Percentiles rank a stretch among this genome's conserved stretches.
Conservation (phyloP, 768 basidiomycete species). For the Macrolepiota fuliginosa region DNA sequence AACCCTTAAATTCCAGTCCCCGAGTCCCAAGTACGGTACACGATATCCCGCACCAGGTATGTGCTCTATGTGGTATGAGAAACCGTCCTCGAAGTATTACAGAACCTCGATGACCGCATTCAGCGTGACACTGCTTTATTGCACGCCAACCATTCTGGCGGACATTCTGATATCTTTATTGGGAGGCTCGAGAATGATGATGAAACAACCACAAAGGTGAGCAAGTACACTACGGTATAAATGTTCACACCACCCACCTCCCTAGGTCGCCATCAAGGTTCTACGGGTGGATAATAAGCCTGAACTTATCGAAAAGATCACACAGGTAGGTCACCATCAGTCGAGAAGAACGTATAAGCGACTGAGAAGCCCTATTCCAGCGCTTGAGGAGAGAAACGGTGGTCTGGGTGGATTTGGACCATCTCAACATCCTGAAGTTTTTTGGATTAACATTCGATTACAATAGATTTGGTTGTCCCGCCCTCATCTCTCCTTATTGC, state of each 20-base stretch:
- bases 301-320: background rate
- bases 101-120: background rate
- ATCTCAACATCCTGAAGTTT: constrained; percentile 19
- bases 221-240: too few species aligned
- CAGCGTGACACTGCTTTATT: too few species aligned
- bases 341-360: too few species aligned
- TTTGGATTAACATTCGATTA: constrained; percentile 12
- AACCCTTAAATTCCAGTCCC: too few species aligned
- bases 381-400: constrained; percentile 15
- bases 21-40: too few species aligned
- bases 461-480: background rate
- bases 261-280: background rate
- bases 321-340: background rate
- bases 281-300: background rate
- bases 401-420: constrained; percentile 17
- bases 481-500: constrained; percentile 5
- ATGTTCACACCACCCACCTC: too few species aligned
- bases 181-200: background rate
- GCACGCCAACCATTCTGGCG: too few species aligned
- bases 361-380: background rate
- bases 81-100: background rate
- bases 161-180: background rate
- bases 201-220: too few species aligned
- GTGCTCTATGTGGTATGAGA: background rate
- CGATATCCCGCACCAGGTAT: background rate